Percentiles rank a stretch among this genome's conserved stretches.
These are phyloP conservation scores for Hypsizygus ulmarius DNA, from an alignment of 1,284 basidiomycete species.

Conservation along the genomic window DNA sequence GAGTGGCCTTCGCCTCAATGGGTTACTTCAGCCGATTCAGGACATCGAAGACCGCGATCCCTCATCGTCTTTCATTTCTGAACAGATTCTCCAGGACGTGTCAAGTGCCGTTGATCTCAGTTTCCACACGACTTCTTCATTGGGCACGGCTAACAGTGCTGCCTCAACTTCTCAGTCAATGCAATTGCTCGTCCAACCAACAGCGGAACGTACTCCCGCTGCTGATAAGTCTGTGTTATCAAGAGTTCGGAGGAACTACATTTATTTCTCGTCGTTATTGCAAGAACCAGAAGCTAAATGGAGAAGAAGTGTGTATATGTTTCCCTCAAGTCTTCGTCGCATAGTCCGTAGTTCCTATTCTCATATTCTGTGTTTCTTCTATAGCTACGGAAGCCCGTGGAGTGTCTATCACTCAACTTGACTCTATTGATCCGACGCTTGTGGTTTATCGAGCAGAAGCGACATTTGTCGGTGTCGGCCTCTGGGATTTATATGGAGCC, in stretches of 20 bases:
- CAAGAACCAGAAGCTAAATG: constrained; percentile 99
- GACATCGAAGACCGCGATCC: constrained; percentile 66
- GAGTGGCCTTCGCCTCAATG: constrained; percentile 78
- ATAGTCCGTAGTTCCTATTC: constrained; percentile 12
- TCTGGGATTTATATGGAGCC: constrained; percentile 95
- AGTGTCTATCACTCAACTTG: constrained; percentile 92
- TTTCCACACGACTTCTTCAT: constrained; percentile 59
- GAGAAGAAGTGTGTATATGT: constrained; percentile 66
- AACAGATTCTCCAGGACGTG: constrained; percentile 65
- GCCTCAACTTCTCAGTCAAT: constrained; percentile 31
- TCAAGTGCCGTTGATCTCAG: constrained; percentile 68
- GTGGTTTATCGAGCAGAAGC: constrained; percentile 97
- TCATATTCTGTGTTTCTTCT: too few species aligned
- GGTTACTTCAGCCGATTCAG: constrained; percentile 70
- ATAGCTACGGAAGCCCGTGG: constrained; percentile 83
- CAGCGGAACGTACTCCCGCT: constrained; percentile 55
- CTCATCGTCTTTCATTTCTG: constrained; percentile 48
- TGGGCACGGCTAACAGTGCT: constrained; percentile 35
- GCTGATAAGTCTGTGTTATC: constrained; percentile 80
- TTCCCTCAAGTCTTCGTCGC: constrained; percentile 8
- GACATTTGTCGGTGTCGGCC: constrained; percentile 92
- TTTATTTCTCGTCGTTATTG: constrained; percentile 95
- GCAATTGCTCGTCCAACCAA: constrained; percentile 34
- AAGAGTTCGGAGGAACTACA: constrained; percentile 90
- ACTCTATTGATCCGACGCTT: constrained; percentile 96